Conservation (phyloP, 768 basidiomycete species). For the Coprinellus micaceus region DNA sequence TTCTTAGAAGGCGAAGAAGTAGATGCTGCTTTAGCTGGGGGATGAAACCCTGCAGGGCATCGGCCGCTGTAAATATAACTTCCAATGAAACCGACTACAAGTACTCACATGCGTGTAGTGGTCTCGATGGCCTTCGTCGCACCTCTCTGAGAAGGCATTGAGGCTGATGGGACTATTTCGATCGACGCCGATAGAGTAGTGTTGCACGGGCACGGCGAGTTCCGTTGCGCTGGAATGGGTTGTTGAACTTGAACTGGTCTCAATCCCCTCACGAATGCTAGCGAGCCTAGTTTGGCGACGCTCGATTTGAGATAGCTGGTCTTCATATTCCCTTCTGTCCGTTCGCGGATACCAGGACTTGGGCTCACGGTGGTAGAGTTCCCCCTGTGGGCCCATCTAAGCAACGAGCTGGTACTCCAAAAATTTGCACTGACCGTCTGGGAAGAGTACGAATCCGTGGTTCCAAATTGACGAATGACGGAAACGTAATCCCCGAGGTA, state of each 20-base stretch:
- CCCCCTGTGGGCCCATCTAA: constrained; percentile 9
- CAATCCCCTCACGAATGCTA: constrained; percentile 18
- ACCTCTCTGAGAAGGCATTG: no score
- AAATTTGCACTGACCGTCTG: constrained; percentile 2
- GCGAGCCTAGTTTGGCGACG: not conserved
- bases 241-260: not conserved
- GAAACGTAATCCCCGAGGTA: constrained; percentile 8
- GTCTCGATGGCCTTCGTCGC: not conserved
- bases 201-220: not conserved
- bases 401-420: not conserved
- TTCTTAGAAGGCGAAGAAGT: not conserved
- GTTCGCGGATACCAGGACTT: constrained; percentile 8
- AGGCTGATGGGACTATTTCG: no score
- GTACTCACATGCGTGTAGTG: not conserved
- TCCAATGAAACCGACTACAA: not conserved
- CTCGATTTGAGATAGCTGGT: not conserved
- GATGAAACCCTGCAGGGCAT: constrained; percentile 8
- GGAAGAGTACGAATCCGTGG: constrained; percentile 8
- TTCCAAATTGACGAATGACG: constrained; percentile 8
- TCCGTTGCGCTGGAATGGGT: not conserved
- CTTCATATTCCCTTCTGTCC: not conserved
- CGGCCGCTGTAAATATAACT: not conserved
- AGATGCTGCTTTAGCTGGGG: constrained; percentile 9
- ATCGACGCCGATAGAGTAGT: not conserved
- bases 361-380: constrained; percentile 4